These are phyloP conservation scores for Arthrobotrys entomopaga DNA, from an alignment of 2,329 filamentous ascomycete genomes.

Conservation along the genomic window DNA sequence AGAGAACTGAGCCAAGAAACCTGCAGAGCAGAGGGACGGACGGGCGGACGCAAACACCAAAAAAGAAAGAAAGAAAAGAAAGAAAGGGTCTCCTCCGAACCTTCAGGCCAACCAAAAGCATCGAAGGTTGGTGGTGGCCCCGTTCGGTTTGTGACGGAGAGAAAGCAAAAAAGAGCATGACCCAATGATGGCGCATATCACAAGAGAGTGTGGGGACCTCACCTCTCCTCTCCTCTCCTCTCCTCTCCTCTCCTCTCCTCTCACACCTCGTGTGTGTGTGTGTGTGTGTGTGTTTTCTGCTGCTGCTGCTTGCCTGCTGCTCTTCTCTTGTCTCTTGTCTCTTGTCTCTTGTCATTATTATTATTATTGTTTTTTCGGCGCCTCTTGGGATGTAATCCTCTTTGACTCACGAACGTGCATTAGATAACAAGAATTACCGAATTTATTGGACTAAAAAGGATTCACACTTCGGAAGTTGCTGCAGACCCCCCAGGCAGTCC, in stretches of 20 bases:
- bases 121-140: slow-evolving; percentile 18
- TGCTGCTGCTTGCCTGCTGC: slow-evolving; percentile 1
- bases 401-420: slow-evolving; percentile 55
- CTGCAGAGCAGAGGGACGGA: background rate
- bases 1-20: background rate
- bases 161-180: slow-evolving; percentile 19
- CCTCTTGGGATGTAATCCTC: slow-evolving; percentile 9
- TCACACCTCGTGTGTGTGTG: too few relatives aligned
- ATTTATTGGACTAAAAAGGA: slow-evolving; percentile 53
- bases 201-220: slow-evolving; percentile 29
- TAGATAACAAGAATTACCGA: slow-evolving; percentile 45
- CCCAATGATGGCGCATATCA: slow-evolving; percentile 54
- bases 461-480: slow-evolving; percentile 28
- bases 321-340: slow-evolving; percentile 13
- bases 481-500: slow-evolving; percentile 10
- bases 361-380: slow-evolving; percentile 23
- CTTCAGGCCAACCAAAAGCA: slow-evolving; percentile 47
- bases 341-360: slow-evolving; percentile 16
- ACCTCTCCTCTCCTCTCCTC: background rate
- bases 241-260: too few relatives aligned
- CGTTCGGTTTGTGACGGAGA: slow-evolving; percentile 51
- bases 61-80: slow-evolving; percentile 13
- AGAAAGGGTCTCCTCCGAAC: slow-evolving; percentile 29
- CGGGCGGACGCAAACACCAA: background rate
- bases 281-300: too few relatives aligned